Evolutionary conservation across 2,329 filamentous ascomycete genomes (phyloP), one percentile per base, ranked within the genome.

Genomic region (Alternaria tenuissima): DNA sequence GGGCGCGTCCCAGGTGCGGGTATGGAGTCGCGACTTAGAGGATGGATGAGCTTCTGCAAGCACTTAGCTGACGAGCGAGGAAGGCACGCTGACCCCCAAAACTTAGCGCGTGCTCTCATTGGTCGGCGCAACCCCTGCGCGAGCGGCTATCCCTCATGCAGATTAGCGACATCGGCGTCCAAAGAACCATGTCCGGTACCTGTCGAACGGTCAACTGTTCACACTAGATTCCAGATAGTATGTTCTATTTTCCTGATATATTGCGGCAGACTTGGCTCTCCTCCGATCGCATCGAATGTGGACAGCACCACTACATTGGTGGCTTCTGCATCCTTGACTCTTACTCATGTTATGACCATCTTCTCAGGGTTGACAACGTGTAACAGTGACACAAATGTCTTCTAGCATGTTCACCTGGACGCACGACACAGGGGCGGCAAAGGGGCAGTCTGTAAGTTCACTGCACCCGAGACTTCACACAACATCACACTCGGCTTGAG

Each of bases 1-100:
- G 63, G 69, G 68, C 72, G 73, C 71, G 73, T 74, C 70, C 66
- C 71, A 63, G 63, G 60, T 64, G 64, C 65, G 70, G 69, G 64
- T 60, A 58, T 66, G 56, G 65, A 63, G 66, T 24, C 69, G 70
- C 70, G 69, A 69, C 70, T 70, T 65, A 65, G 46, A 49, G 46
- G 46, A 49, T 49, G 46, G 66, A 26, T 55, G 52, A 60, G 66
- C 68, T 70, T 49, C 66, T 69, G 64, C 62, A 61, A 58, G 43
- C 56, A 59, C 47, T 55, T 43, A 64, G 34, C 61, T 52, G 39
- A 57, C 61, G 62, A 54, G 51, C 57, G 41, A 49, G 46, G 46
- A 34, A 49, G 46, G 46, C 46, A 49, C 46, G 46, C 32, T 16
- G 46, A 49, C 46, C 46, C 46, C 46, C 46, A 49, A 49, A 49